Percentiles rank a stretch among this genome's conserved stretches.
Conservation (phyloP, 352 stramenopile genomes). For the Globisporangium cylindrosporum region DNA sequence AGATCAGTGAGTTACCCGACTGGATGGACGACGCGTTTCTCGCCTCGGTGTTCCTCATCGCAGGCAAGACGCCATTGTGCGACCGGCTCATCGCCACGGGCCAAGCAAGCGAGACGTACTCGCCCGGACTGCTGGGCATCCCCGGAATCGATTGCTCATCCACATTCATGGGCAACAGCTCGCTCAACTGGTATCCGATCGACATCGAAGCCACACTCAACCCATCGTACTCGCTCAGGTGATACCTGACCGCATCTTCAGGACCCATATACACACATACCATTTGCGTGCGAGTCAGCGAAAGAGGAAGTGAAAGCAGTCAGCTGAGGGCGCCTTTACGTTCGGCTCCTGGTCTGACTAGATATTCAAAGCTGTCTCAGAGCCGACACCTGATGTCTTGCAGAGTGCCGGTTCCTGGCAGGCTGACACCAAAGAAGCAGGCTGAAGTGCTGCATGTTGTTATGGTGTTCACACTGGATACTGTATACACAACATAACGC, state of each 20-base stretch:
- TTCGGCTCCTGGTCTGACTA: not conserved
- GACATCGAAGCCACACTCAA: conserved; percentile 7
- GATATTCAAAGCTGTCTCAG: not conserved
- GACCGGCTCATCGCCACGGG: conserved; percentile 2
- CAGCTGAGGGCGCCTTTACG: not conserved
- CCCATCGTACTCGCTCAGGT: conserved; percentile 9
- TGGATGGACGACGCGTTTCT: conserved; percentile 11
- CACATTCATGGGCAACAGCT: conserved; percentile 7
- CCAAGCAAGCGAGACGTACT: not conserved
- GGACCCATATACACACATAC: not conserved
- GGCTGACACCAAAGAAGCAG: not conserved
- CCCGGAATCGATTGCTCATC: conserved; percentile 5
- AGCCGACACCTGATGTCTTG: not conserved
- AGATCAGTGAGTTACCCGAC: not conserved
- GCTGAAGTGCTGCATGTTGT: not conserved
- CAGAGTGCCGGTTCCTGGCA: not conserved
- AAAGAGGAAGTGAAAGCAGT: not conserved
- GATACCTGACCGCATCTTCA: not conserved
- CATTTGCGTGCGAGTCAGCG: not conserved
- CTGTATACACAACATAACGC: not conserved
- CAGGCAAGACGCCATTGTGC: conserved; percentile 11
- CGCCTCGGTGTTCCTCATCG: conserved; percentile 6
- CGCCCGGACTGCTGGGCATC: not conserved
- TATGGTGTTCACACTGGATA: not conserved
- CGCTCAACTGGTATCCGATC: conserved; percentile 15